phyloP scores from a whole-genome alignment of 2,329 filamentous ascomycete species.

The Nannizziopsis arthrosporioides region DNA sequence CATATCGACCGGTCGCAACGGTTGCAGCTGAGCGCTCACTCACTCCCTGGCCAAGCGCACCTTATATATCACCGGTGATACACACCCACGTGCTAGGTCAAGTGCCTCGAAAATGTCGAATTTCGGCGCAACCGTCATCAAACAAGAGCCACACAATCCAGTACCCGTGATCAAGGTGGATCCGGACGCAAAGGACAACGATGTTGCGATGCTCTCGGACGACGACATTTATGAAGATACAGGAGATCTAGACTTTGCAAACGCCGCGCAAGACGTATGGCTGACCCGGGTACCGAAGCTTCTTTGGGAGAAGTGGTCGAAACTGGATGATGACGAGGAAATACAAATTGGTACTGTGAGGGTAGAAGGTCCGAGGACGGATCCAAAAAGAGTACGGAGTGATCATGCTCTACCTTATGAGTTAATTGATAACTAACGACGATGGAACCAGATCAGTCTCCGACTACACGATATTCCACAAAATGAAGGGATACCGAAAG shows the following conservation, averaged over 20 bases:
- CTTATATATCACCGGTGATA: neutral
- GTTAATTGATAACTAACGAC: neutral
- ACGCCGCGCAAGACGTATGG: conserved; percentile 45
- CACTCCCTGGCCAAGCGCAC: neutral
- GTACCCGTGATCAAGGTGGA: conserved; percentile 31
- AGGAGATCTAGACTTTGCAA: conserved; percentile 50
- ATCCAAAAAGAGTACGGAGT: conserved; percentile 36
- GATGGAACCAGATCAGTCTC: conserved; percentile 51
- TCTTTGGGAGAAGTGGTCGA: conserved; percentile 67
- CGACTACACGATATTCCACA: conserved; percentile 56
- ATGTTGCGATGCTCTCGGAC: conserved; percentile 37
- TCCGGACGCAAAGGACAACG: conserved; percentile 30
- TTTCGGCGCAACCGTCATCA: conserved; percentile 20
- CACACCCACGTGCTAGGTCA: neutral
- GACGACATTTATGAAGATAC: conserved; percentile 61
- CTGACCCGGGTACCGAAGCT: conserved; percentile 67
- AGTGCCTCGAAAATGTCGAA: conserved; percentile 7
- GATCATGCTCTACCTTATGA: neutral
- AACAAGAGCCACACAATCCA: conserved; percentile 30
- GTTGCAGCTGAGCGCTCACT: neutral
- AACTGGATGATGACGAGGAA: conserved; percentile 67
- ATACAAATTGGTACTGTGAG: conserved; percentile 67
- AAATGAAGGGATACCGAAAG: conserved; percentile 69
- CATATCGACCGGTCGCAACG: neutral
- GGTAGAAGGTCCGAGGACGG: conserved; percentile 45